Percentiles rank a stretch among this genome's conserved stretches.
These are phyloP conservation scores for Melampsora americana DNA, from an alignment of 1,284 basidiomycete genomes.

Conservation along the genomic window DNA sequence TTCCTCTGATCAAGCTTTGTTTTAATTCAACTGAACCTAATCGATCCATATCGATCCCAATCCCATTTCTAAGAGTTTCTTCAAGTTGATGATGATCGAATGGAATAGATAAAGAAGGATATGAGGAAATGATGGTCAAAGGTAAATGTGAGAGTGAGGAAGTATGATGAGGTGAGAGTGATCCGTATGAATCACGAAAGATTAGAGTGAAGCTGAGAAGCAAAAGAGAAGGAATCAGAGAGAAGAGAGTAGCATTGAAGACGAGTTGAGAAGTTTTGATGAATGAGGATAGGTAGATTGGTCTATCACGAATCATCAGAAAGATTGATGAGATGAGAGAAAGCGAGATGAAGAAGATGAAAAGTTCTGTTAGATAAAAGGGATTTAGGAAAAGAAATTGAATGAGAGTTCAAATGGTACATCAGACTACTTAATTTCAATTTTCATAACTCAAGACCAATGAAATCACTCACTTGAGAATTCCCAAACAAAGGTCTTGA, in stretches of 20 bases:
- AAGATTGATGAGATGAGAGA: background rate
- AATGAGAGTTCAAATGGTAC: too few species aligned
- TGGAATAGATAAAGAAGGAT: background rate
- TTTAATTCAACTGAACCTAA: conserved; percentile 32
- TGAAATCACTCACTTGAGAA: background rate
- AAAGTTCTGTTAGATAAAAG: background rate
- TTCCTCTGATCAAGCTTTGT: conserved; percentile 23
- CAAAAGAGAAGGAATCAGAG: conserved; percentile 6
- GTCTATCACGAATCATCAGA: background rate
- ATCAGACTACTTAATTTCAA: too few species aligned
- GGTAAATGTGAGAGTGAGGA: conserved; percentile 11
- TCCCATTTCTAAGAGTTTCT: background rate
- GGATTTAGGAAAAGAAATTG: too few species aligned
- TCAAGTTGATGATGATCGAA: background rate
- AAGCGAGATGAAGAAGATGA: background rate
- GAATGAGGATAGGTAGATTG: background rate
- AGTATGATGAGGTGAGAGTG: background rate
- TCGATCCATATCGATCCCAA: conserved; percentile 42
- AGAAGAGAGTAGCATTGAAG: conserved; percentile 16
- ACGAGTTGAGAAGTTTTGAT: background rate
- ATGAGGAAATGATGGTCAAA: background rate
- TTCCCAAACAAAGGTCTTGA: background rate
- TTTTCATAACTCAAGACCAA: too few species aligned
- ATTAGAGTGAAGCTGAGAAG: conserved; percentile 7
- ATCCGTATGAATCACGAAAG: conserved; percentile 37